Evolutionary conservation across 2,329 filamentous ascomycete species (phyloP).

Genomic region (Fusarium scirpi): DNA sequence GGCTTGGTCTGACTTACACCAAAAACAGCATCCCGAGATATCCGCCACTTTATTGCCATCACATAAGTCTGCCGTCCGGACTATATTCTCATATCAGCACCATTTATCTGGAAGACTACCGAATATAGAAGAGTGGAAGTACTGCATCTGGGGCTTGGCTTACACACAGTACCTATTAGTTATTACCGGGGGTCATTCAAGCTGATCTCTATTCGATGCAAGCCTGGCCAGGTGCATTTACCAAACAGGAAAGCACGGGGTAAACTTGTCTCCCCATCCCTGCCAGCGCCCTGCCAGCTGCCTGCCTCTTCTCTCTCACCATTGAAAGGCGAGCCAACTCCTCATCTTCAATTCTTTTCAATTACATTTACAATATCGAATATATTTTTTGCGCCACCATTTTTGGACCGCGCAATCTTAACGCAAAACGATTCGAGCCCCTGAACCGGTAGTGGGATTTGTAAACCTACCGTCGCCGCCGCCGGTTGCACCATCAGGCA

Average conservation of each 20-base stretch:
- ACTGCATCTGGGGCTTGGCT: conserved; percentile 1
- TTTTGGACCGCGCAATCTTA: conserved; percentile 1
- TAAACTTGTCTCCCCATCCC: neutral
- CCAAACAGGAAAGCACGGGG: conserved; percentile 32
- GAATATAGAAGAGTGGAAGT: conserved; percentile 23
- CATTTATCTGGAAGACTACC: conserved; percentile 23
- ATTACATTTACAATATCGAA: neutral
- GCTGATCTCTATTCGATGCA: conserved; percentile 42
- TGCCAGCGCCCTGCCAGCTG: conserved; percentile 6
- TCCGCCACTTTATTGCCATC: conserved; percentile 9
- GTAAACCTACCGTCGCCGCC: conserved; percentile 18
- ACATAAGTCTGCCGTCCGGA: neutral
- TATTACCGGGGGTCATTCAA: conserved; percentile 20
- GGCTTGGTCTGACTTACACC: conserved; percentile 28
- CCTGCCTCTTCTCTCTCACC: conserved; percentile 19
- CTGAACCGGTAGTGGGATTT: conserved; percentile 14
- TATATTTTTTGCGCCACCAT: conserved; percentile 18
- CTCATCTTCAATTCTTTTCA: conserved; percentile 12
- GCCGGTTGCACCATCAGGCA: conserved; percentile 34
- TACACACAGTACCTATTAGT: conserved; percentile 5
- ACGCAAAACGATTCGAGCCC: neutral
- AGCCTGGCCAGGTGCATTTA: conserved; percentile 20
- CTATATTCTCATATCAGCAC: conserved; percentile 34
- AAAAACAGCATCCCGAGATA: conserved; percentile 28
- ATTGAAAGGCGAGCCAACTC: conserved; percentile 8